Base-by-base conservation (phyloP, 2,329 filamentous ascomycete genomes). In the Juglanconis juglandina region DNA sequence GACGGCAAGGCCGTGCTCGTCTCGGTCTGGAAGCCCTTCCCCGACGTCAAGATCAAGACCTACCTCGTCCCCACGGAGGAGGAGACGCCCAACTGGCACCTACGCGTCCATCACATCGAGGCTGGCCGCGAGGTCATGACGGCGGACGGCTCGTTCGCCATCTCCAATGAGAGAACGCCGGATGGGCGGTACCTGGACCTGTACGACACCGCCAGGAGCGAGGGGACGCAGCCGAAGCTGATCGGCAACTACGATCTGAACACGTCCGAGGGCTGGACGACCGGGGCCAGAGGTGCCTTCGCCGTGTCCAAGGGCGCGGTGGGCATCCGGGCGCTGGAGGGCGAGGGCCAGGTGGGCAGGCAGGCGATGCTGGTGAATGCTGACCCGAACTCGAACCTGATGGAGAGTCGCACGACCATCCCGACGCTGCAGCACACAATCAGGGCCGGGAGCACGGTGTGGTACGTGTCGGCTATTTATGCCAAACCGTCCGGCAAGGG, bases 351-450 rank as follows among this genome's bases (percentile, higher is more conserved):
- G 6, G 76, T 75, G 7, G 73, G 70, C 13, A 78, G 88, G 24
- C 74, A 72, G 57, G 89, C 89, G 3, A 86, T 82, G 69, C 78
- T 91, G 33, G 84, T 92, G 52, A 86, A 91, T 60, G 88, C 89
- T 10, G 90, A 93, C 70, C 89, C 90, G 6, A 92, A 93, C 75
- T 89, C 87, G 52, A 93, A 93, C 73, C 75, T 93, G 39, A 79
- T 92, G 2, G 87, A 91, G 74, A 85, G 86, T 61, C 77, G 90
- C 61, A 91, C 88, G 4, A 80, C 89, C 47, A 83, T 93, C 66
- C 90, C 90, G 32, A 87, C 87, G 35, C 73, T 93, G 68, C 83
- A 87, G 69, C 79, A 83, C 64, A 86, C 84, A 33, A 71, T 92
- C 41, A 75, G 76, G 56, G 77, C 79, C 49, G 87, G 83, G 0